Evolutionary conservation across 148 eudicot genomes (phyloP).

Genomic region (Beta vulgaris): DNA sequence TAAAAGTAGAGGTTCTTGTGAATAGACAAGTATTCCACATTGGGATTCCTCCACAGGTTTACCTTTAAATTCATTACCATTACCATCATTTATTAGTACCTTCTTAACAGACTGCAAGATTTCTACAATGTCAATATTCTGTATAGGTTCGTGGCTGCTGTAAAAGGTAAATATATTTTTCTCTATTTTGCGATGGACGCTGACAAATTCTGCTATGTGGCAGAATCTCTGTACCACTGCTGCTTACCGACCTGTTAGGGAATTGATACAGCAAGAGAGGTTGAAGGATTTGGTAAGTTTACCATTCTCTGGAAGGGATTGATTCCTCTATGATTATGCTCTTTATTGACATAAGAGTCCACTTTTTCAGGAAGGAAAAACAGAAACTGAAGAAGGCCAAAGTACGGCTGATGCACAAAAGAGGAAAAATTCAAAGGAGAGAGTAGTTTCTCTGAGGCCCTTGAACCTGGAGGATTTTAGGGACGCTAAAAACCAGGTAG

Average conservation of each 20-base stretch:
- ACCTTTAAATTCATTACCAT: no score
- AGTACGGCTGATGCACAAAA: constrained; percentile 17
- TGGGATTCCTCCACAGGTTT: no score
- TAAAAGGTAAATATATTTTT: no score
- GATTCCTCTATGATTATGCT: background rate
- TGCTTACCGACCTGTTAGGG: constrained; percentile 93
- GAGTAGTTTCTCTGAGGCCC: constrained; percentile 58
- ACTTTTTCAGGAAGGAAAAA: constrained; percentile 48
- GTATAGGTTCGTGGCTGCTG: no score
- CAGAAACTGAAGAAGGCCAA: constrained; percentile 34
- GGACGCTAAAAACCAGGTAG: constrained; percentile 79
- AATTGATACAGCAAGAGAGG: constrained; percentile 80
- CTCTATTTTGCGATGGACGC: no score
- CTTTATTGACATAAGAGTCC: background rate
- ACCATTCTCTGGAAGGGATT: background rate
- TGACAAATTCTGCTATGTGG: constrained; percentile 2
- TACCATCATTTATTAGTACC: no score
- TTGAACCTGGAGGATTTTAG: constrained; percentile 69
- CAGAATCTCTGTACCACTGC: constrained; percentile 97
- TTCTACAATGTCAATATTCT: no score
- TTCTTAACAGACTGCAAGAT: no score
- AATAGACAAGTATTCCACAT: no score
- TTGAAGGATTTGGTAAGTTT: constrained; percentile 63
- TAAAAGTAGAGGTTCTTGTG: no score
- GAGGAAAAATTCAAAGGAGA: constrained; percentile 44